Percentiles rank a stretch among this genome's conserved stretches.
Conservation (phyloP, 2,329 filamentous ascomycete species). For the Trichoderma hamatum region DNA sequence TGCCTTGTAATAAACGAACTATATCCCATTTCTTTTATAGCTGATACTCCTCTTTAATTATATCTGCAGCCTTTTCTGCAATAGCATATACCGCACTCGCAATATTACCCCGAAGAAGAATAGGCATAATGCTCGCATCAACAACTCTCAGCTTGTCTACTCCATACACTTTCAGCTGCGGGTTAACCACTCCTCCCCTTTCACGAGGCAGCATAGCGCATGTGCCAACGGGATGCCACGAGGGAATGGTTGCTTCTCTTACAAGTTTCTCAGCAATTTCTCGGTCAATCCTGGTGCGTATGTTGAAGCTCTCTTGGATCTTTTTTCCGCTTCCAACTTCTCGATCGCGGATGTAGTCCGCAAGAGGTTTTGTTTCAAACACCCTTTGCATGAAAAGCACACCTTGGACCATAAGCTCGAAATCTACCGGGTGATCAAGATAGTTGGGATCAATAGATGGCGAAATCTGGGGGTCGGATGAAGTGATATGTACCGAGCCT, state of each 20-base stretch:
- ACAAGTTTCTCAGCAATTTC: constrained; percentile 47
- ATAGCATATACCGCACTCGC: constrained; percentile 57
- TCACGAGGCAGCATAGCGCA: constrained; percentile 49
- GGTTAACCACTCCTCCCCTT: constrained; percentile 55
- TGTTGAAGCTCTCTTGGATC: constrained; percentile 47
- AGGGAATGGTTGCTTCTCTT: neutral
- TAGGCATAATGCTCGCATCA: constrained; percentile 54
- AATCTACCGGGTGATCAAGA: neutral
- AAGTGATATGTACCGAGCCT: neutral
- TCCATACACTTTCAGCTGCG: constrained; percentile 53
- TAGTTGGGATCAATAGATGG: neutral
- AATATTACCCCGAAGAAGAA: constrained; percentile 50
- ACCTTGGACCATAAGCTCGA: neutral
- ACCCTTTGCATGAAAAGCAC: neutral
- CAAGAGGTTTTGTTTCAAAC: neutral
- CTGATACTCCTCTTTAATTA: constrained; percentile 24
- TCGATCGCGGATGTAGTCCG: constrained; percentile 30
- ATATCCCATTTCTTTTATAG: neutral
- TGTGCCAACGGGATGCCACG: constrained; percentile 45
- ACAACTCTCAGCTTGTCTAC: constrained; percentile 54
- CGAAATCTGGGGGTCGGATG: neutral
- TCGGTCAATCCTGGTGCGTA: constrained; percentile 47
- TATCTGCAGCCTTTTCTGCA: constrained; percentile 49
- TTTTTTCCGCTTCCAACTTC: constrained; percentile 37
- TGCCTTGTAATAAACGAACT: no score